phyloP scores from a whole-genome alignment of 2,329 filamentous ascomycete genomes.

The Ophiosphaerella korrae region DNA sequence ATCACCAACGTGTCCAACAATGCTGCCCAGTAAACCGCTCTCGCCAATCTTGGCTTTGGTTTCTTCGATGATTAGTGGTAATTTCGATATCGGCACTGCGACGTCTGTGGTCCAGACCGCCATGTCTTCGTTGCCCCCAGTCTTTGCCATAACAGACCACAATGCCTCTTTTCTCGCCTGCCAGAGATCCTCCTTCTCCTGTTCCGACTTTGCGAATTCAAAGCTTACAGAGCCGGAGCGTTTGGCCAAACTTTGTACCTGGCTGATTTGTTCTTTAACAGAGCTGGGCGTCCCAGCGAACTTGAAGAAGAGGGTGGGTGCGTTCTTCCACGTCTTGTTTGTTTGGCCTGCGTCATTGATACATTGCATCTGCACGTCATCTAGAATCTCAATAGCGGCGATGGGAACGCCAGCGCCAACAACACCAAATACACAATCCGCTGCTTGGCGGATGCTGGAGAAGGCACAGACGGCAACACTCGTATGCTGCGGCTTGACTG shows the following conservation, averaged over 20 bases:
- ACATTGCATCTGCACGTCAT: slow-evolving; percentile 85
- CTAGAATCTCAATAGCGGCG: slow-evolving; percentile 89
- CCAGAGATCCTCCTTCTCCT: slow-evolving; percentile 74
- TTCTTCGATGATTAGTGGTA: slow-evolving; percentile 77
- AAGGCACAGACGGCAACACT: slow-evolving; percentile 78
- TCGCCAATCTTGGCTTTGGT: slow-evolving; percentile 70
- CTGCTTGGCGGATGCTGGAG: slow-evolving; percentile 69
- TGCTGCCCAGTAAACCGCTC: slow-evolving; percentile 67
- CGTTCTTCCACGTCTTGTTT: slow-evolving; percentile 69
- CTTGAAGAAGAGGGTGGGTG: slow-evolving; percentile 76
- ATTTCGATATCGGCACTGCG: slow-evolving; percentile 72
- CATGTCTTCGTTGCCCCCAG: slow-evolving; percentile 60
- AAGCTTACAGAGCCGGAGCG: slow-evolving; percentile 68
- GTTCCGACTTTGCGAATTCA: slow-evolving; percentile 68
- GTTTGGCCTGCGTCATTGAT: slow-evolving; percentile 71
- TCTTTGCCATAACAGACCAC: slow-evolving; percentile 73
- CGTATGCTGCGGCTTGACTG: slow-evolving; percentile 77
- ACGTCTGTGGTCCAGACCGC: slow-evolving; percentile 83
- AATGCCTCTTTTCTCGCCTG: slow-evolving; percentile 75
- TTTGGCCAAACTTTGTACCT: slow-evolving; percentile 67
- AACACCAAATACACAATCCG: slow-evolving; percentile 78
- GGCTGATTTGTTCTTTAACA: slow-evolving; percentile 78
- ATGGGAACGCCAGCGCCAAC: slow-evolving; percentile 82
- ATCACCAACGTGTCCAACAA: slow-evolving; percentile 76
- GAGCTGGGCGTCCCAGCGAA: slow-evolving; percentile 69